Conservation (phyloP, 768 basidiomycete species). For the Leucosporidium creatinivorum region DNA sequence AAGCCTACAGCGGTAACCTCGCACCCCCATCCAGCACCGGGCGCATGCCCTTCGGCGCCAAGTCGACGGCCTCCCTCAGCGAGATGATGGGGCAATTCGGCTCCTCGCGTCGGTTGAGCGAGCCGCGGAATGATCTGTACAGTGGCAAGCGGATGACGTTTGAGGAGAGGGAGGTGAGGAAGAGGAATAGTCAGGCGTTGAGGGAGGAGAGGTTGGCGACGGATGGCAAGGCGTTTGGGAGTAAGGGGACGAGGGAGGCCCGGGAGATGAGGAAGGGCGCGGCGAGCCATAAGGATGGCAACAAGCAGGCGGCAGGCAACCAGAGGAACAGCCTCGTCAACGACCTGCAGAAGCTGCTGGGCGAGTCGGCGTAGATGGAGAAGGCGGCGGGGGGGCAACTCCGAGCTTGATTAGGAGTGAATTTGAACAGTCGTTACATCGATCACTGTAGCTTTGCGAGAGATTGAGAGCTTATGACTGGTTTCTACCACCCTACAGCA, state of each 20-base stretch:
- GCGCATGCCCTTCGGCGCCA: not conserved
- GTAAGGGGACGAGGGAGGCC: not conserved
- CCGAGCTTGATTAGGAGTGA: not conserved
- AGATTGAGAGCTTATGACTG: too few relatives aligned
- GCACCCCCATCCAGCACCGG: not conserved
- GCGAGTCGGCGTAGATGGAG: not conserved
- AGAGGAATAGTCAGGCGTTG: too few relatives aligned
- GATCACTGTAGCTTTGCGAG: too few relatives aligned
- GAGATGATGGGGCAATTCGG: not conserved
- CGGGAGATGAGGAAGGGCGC: not conserved
- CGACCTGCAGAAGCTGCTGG: not conserved
- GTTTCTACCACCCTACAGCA: too few relatives aligned
- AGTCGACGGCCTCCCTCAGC: not conserved
- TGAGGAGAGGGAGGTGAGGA: not conserved
- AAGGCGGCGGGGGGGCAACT: too few relatives aligned
- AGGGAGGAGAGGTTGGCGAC: not conserved
- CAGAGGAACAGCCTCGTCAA: too few relatives aligned
- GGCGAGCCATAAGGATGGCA: not conserved
- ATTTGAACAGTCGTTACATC: not conserved
- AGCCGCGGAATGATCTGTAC: too few relatives aligned
- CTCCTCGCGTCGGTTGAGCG: too few relatives aligned
- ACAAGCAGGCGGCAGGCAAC: not conserved
- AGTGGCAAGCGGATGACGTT: not conserved
- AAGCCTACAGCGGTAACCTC: constrained; percentile 14
- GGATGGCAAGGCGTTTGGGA: not conserved